These are phyloP conservation scores for Ustilago cynodontis DNA, from an alignment of 1,284 basidiomycete genomes.

Conservation along the genomic window DNA sequence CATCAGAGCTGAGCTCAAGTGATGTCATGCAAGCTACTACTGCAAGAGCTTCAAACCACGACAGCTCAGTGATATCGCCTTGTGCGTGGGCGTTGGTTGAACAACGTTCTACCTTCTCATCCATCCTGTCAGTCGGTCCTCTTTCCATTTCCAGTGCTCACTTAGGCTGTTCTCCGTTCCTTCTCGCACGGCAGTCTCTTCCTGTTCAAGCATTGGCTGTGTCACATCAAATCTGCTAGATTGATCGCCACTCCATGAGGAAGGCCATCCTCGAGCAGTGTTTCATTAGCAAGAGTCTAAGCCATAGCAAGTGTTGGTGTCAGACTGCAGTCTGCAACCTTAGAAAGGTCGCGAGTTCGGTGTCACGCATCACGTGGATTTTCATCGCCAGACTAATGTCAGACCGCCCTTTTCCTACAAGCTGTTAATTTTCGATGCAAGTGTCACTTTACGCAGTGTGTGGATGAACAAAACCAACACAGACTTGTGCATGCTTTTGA, in stretches of 20 bases:
- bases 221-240: no score
- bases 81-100: constrained; percentile 25
- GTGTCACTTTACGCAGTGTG: constrained; percentile 19
- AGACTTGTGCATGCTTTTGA: not conserved
- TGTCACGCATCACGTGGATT: constrained; percentile 15
- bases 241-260: no score
- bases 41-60: constrained; percentile 5
- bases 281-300: no score
- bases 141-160: constrained; percentile 24
- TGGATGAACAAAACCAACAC: not conserved
- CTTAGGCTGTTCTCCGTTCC: not conserved
- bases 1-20: constrained; percentile 6
- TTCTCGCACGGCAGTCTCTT: constrained; percentile 8
- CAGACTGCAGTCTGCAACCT: constrained; percentile 7
- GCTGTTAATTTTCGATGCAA: not conserved
- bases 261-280: no score
- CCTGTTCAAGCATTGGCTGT: not conserved
- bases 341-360: not conserved
- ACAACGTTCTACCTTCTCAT: constrained; percentile 29
- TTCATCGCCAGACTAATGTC: not conserved
- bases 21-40: constrained; percentile 35
- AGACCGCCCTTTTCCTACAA: not conserved
- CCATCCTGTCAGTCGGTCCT: not conserved
- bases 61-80: not conserved
- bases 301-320: not conserved